A percentile compares a stretch with the other conserved stretches of the same genome.
Conservation (phyloP, 306 rosid species). For the Leucaena leucocephala region DNA sequence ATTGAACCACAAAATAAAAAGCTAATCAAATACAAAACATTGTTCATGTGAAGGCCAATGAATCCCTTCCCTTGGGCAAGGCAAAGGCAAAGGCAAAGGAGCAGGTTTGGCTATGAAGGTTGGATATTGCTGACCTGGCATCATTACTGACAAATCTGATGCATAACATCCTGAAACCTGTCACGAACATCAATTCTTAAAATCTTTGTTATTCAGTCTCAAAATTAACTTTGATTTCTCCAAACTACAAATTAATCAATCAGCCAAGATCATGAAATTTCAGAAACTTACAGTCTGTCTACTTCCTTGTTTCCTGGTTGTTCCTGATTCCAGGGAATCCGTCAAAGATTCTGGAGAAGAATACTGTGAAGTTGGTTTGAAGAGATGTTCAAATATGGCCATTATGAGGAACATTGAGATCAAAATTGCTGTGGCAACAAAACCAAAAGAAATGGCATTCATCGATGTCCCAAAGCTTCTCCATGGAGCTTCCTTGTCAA, state of each 20-base stretch:
- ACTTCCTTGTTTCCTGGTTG: constrained; percentile 53
- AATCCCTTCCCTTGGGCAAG: constrained; percentile 71
- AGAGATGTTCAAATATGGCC: constrained; percentile 92
- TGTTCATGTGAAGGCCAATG: constrained; percentile 80
- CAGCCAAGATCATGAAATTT: neutral
- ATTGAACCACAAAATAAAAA: neutral
- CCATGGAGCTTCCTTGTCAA: constrained; percentile 71
- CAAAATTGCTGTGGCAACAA: constrained; percentile 95
- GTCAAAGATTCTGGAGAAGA: constrained; percentile 53
- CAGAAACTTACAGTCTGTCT: constrained; percentile 58
- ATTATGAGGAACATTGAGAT: constrained; percentile 90
- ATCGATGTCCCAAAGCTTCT: constrained; percentile 79
- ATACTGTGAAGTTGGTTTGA: constrained; percentile 70
- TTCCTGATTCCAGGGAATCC: constrained; percentile 48
- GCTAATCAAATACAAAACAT: constrained; percentile 55
- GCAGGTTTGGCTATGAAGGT: constrained; percentile 86
- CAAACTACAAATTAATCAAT: neutral
- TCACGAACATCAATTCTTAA: neutral
- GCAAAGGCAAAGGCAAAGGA: constrained; percentile 90
- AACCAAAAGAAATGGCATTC: constrained; percentile 88
- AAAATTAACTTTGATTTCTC: neutral
- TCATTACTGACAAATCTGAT: constrained; percentile 74
- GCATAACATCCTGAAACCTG: constrained; percentile 65
- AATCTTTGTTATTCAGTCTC: neutral
- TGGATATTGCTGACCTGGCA: constrained; percentile 92